phyloP scores from a whole-genome alignment of 345 rosid species.

The Ceriops zippeliana region DNA sequence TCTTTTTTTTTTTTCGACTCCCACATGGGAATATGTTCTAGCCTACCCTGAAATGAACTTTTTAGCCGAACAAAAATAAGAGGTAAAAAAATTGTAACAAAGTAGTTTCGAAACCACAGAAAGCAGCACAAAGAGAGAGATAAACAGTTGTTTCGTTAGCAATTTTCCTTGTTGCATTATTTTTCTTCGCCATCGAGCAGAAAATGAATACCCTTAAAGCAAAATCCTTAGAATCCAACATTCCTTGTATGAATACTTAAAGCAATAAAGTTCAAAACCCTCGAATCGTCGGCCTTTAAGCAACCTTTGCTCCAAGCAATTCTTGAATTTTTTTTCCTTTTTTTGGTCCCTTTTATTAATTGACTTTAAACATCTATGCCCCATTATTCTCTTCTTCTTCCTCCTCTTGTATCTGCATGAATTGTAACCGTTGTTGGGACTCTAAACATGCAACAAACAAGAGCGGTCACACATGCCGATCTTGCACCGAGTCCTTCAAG shows the following conservation, averaged over 20 bases:
- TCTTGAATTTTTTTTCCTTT: slow-evolving; percentile 33
- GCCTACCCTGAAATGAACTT: background rate
- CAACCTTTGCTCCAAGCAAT: slow-evolving; percentile 90
- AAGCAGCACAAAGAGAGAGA: too few species aligned
- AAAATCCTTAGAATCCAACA: background rate
- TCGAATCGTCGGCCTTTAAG: slow-evolving; percentile 80
- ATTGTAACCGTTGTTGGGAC: slow-evolving; percentile 7
- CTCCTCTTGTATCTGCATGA: slow-evolving; percentile 14
- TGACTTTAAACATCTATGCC: slow-evolving; percentile 1
- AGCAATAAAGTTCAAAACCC: slow-evolving; percentile 30
- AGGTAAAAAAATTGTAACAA: background rate
- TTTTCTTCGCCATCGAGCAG: background rate
- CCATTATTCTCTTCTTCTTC: slow-evolving; percentile 5
- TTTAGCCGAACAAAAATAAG: background rate
- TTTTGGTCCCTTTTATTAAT: slow-evolving; percentile 9
- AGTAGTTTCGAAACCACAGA: background rate
- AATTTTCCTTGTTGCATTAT: background rate
- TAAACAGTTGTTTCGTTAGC: too few species aligned
- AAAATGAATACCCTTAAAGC: background rate
- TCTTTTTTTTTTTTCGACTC: background rate
- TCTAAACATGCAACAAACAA: slow-evolving; percentile 36
- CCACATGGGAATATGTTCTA: slow-evolving; percentile 2
- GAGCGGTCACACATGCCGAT: slow-evolving; percentile 82
- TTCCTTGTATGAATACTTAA: slow-evolving; percentile 27
- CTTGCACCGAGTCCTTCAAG: slow-evolving; percentile 51